Evolutionary conservation across 768 basidiomycete genomes (phyloP).

Genomic region (Calocera viscosa): DNA sequence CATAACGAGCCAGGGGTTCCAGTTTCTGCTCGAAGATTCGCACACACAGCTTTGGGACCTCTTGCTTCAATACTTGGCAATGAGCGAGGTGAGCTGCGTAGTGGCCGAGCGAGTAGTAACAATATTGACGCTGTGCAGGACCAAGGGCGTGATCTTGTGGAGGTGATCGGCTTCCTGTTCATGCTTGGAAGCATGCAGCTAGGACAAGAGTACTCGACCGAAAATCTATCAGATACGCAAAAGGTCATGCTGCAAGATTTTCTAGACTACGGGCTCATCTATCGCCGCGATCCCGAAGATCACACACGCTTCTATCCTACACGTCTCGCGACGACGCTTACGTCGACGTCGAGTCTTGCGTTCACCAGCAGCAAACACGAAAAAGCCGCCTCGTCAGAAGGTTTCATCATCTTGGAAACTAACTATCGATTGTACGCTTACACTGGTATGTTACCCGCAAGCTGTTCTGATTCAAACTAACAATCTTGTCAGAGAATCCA

Average conservation of each 20-base stretch:
- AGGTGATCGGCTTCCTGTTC: slow-evolving; percentile 86
- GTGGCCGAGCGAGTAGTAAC: background rate
- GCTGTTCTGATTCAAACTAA: background rate
- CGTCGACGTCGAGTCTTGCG: slow-evolving; percentile 76
- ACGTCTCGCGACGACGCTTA: slow-evolving; percentile 84
- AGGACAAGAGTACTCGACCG: slow-evolving; percentile 85
- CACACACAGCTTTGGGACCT: slow-evolving; percentile 94
- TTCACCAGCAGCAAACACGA: slow-evolving; percentile 39
- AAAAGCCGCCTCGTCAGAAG: slow-evolving; percentile 43
- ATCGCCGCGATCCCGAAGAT: slow-evolving; percentile 55
- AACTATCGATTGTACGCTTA: slow-evolving; percentile 98
- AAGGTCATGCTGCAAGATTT: slow-evolving; percentile 83
- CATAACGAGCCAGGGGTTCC: slow-evolving; percentile 91
- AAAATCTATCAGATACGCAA: slow-evolving; percentile 65
- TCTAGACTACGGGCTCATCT: slow-evolving; percentile 87
- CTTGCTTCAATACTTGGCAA: slow-evolving; percentile 75
- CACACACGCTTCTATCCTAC: slow-evolving; percentile 81
- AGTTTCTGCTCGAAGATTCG: slow-evolving; percentile 87
- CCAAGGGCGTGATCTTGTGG: slow-evolving; percentile 82
- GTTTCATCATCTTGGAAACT: slow-evolving; percentile 93
- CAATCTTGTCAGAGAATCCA: slow-evolving; percentile 57
- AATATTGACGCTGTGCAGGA: slow-evolving; percentile 37
- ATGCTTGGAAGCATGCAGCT: slow-evolving; percentile 96
- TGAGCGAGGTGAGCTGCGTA: slow-evolving; percentile 52
- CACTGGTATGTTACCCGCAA: slow-evolving; percentile 47